phyloP scores from a whole-genome alignment of 2,329 filamentous ascomycete species.

The Thelonectria blattea region DNA sequence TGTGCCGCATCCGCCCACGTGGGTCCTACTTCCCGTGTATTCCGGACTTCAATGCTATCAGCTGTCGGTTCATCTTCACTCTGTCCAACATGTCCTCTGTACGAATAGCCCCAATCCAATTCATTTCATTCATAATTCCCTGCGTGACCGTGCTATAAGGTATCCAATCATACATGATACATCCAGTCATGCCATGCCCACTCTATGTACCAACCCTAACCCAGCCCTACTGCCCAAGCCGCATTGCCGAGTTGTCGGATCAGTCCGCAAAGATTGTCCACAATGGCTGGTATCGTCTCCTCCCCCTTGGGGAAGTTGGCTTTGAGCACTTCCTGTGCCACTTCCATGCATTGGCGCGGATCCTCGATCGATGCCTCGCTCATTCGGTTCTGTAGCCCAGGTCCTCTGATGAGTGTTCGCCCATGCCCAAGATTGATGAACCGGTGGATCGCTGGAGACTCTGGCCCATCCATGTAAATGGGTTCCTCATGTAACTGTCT shows the following conservation, averaged over 20 bases:
- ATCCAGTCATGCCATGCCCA: not conserved
- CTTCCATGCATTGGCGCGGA: slow-evolving; percentile 63
- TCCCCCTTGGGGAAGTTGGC: slow-evolving; percentile 55
- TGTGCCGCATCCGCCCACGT: not conserved
- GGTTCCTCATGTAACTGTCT: slow-evolving; percentile 44
- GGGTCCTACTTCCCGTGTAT: not conserved
- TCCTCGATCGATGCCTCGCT: slow-evolving; percentile 56
- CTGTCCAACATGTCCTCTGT: no score
- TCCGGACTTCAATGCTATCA: not conserved
- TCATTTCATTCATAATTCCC: not conserved
- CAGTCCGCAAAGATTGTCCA: slow-evolving; percentile 70
- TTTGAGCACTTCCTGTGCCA: slow-evolving; percentile 62
- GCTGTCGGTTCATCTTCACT: no score
- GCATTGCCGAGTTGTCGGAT: slow-evolving; percentile 65
- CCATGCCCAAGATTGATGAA: slow-evolving; percentile 64
- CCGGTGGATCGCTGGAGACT: slow-evolving; percentile 58
- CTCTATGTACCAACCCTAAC: slow-evolving; percentile 21
- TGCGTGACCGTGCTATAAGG: not conserved
- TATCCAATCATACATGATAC: no score
- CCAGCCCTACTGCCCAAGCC: slow-evolving; percentile 48
- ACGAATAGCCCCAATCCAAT: no score
- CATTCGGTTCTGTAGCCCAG: slow-evolving; percentile 37
- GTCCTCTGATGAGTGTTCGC: slow-evolving; percentile 54
- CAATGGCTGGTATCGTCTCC: slow-evolving; percentile 62
- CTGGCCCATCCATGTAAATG: slow-evolving; percentile 63